Evolutionary conservation across 1,284 basidiomycete species (phyloP).

Genomic region (Moesziomyces sp.): DNA sequence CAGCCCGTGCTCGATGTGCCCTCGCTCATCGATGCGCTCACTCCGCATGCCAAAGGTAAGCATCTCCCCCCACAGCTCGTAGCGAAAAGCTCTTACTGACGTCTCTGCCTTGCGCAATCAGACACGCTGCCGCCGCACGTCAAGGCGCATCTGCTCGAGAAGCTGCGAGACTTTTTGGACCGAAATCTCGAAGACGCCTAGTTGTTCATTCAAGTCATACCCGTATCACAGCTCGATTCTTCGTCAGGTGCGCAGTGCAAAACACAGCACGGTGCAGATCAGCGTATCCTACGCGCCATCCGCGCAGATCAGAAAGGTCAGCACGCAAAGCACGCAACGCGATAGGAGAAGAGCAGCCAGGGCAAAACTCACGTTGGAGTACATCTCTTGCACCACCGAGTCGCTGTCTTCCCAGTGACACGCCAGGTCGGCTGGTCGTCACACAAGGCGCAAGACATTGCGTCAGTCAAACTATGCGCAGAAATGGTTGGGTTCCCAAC

Average conservation of each 20-base stretch:
- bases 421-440: conserved; percentile 45
- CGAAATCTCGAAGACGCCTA: conserved; percentile 50
- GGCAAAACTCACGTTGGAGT: conserved; percentile 40
- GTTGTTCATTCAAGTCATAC: not conserved
- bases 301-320: not conserved
- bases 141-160: conserved; percentile 36
- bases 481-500: too few species aligned
- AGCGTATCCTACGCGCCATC: conserved; percentile 35
- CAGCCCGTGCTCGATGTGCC: conserved; percentile 25
- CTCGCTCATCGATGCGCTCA: conserved; percentile 34
- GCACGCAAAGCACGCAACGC: not conserved
- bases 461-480: not conserved
- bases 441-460: not conserved
- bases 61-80: not conserved
- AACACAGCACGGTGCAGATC: conserved; percentile 51
- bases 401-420: conserved; percentile 61
- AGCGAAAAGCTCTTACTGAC: too few species aligned
- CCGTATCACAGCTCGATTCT: too few species aligned
- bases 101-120: not conserved
- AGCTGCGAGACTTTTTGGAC: conserved; percentile 50
- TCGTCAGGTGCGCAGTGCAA: conserved; percentile 45
- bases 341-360: not conserved
- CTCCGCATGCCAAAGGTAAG: conserved; percentile 46
- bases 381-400: conserved; percentile 53
- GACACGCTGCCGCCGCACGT: conserved; percentile 49